Percentiles rank a stretch among this genome's conserved stretches.
Conservation (phyloP, 768 basidiomycete species). For the Termitomyces sp. region DNA sequence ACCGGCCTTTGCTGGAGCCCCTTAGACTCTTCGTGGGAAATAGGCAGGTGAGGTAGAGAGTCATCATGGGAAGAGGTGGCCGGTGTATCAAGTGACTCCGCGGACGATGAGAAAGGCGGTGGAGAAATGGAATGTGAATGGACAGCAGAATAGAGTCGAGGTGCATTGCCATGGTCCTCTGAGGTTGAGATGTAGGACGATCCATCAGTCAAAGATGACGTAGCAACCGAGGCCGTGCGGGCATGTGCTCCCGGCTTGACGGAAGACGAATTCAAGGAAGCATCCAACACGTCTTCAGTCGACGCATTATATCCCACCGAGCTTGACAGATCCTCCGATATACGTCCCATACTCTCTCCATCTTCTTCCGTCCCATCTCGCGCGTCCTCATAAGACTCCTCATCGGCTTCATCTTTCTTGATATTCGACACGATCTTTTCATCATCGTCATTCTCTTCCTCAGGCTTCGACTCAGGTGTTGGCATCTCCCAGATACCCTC, state of each 20-base stretch:
- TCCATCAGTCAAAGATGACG: conserved; percentile 18
- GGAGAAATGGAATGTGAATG: conserved; percentile 28
- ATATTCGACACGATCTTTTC: conserved; percentile 22
- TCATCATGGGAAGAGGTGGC: conserved; percentile 50
- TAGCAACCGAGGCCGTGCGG: conserved; percentile 11
- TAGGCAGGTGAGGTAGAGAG: conserved; percentile 34
- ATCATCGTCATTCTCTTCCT: conserved; percentile 28
- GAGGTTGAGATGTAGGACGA: conserved; percentile 29
- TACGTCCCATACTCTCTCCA: conserved; percentile 22
- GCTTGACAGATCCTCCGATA: conserved; percentile 25
- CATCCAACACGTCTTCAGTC: conserved; percentile 23
- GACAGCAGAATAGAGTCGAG: conserved; percentile 10
- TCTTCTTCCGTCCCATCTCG: conserved; percentile 23
- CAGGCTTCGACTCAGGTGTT: conserved; percentile 19
- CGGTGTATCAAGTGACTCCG: conserved; percentile 57
- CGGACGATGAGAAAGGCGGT: conserved; percentile 54
- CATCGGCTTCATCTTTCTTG: conserved; percentile 19
- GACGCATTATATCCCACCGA: conserved; percentile 35
- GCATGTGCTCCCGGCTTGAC: background rate
- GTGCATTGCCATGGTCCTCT: conserved; percentile 19
- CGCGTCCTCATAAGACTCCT: conserved; percentile 24
- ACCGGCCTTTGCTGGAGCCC: conserved; percentile 19
- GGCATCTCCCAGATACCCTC: conserved; percentile 57
- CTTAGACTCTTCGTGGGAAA: conserved; percentile 20
- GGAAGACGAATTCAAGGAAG: conserved; percentile 7